Evolutionary conservation across 176 grass and related monocot genomes (phyloP), one percentile per base, ranked within the genome.

Genomic region (Puya raimondii): DNA sequence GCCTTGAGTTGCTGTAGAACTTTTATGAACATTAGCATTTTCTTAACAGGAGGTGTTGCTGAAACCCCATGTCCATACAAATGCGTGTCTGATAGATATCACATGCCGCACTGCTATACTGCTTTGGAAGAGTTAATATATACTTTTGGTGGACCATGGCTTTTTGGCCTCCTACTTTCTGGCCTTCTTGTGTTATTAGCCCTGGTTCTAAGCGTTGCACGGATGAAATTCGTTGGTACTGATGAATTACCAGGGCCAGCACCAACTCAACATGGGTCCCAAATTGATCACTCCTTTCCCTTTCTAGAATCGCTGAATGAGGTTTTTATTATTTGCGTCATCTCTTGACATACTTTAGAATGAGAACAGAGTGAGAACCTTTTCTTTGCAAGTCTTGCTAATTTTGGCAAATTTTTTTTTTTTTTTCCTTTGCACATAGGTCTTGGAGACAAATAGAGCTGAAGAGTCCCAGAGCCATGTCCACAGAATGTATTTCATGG

Each of bases 271-370:
- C 90, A 94, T 66, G 95, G 95, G 51, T 99, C 90, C 47, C 95
- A 99, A 63, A 94, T 99, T 75, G 95, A 99, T 61, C 87, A 99
- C 74, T 99, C 95, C n/a, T 94, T 99, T 64, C 95, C 95, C 77
- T 99, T 94, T 70, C 88, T 99, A n/a, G 95, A 99, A 67, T 99
- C 95, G 71, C 72, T 99, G 63, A 99, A 94, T 82, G 95, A 99
- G 95, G 95, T 97, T 17, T 23, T 82, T 74, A 10, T 6, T 50
- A 70, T 27, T 21, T 42, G 50, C 68, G 26, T 76, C 25, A 23
- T 81, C 20, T 23, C 68, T n/a, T 74, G 51, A 66, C 49, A 51
- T 64, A 33, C 47, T 27, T 23, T 54, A 61, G 52, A 11, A 78
- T 26, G 64, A 68, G 50, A 6, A 75, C 20, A 61, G 52, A 11